Evolutionary conservation across 495 filamentous ascomycete genomes (phyloP), one percentile per base, ranked within the genome.

Genomic region (Bacidia gigantensis): DNA sequence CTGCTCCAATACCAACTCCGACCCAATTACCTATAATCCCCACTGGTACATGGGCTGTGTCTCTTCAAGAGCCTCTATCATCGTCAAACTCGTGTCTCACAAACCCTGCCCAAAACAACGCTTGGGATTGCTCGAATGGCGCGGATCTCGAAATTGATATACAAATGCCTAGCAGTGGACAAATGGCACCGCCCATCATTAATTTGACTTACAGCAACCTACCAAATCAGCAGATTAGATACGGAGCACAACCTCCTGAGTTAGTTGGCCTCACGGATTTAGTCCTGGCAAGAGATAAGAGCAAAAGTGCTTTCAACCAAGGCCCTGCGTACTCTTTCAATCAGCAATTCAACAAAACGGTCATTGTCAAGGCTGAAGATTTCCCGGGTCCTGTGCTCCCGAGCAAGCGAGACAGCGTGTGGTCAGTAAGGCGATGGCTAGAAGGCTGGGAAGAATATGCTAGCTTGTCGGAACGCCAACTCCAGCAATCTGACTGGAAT

Each of bases 271-370:
- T 72, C 2, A 64, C 76, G 55, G 60, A 65, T 3, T 62, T 94
- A 25, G 68, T 68, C 12, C 68, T 87, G 22, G 83, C 87, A 44
- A 70, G 69, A 46, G 87, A 94, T 64, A 73, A 72, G 43, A 77
- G 83, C 55, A 72, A 72, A 43, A 77, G 83, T 55, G 70, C 75
- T 26, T 62, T 71, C 18, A 62, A 64, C 29, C 69, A 79, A 52
- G 89, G 89, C 2, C 83, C 87, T 1, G 87, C 87, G 3, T 84
- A 79, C 65, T 85, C 82, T 57, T 86, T 88, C 58, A 71, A 77
- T 54, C 58, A 82, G 24, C 54, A 68, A 7, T 92, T 89, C 59
- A 77, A 90, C 68, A 96, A 96, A 64, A 65, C 87, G 14, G 81
- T 94, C n/a, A 75, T 95, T 26, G 57, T 94, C 1, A 75, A 71